These are phyloP conservation scores for Phlegmacium glaucopus DNA, from an alignment of 768 basidiomycete genomes.

Conservation along the genomic window DNA sequence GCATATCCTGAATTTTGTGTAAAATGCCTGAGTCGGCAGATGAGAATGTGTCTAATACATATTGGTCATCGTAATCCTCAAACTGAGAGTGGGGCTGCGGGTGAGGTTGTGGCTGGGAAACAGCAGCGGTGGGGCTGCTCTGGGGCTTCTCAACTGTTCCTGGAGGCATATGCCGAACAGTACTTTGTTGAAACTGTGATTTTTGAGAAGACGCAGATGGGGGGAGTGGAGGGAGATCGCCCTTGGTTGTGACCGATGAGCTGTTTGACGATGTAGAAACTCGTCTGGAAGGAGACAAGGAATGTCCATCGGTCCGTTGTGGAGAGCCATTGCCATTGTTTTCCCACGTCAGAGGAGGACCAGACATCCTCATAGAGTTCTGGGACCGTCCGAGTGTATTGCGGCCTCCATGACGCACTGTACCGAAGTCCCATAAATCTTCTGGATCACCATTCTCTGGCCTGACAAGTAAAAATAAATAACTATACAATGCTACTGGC, in stretches of 20 bases:
- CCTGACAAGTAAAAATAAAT: constrained; percentile 28
- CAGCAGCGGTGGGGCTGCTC: constrained; percentile 19
- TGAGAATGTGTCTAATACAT: constrained; percentile 43
- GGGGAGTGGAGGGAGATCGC: constrained; percentile 61
- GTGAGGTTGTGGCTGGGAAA: constrained; percentile 28
- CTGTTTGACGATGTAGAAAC: constrained; percentile 34
- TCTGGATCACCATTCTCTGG: constrained; percentile 59
- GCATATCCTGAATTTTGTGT: constrained; percentile 44
- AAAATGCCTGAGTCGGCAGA: constrained; percentile 39
- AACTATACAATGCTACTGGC: too few relatives aligned
- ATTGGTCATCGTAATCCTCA: constrained; percentile 62
- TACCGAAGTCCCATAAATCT: constrained; percentile 97
- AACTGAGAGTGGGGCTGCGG: constrained; percentile 61
- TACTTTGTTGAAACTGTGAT: constrained; percentile 53
- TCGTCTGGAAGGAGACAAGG: constrained; percentile 23
- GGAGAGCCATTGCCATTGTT: constrained; percentile 58
- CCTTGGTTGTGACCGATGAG: constrained; percentile 50
- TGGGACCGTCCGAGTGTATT: constrained; percentile 61
- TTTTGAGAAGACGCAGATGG: constrained; percentile 32
- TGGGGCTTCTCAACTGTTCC: constrained; percentile 21
- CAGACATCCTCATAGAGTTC: constrained; percentile 54
- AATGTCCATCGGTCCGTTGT: constrained; percentile 40
- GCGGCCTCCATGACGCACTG: constrained; percentile 73
- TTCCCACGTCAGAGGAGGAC: constrained; percentile 78
- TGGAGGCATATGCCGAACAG: constrained; percentile 56